These are phyloP conservation scores for Aschersonia sp. DNA, from an alignment of 2,329 filamentous ascomycete genomes.

Conservation along the genomic window DNA sequence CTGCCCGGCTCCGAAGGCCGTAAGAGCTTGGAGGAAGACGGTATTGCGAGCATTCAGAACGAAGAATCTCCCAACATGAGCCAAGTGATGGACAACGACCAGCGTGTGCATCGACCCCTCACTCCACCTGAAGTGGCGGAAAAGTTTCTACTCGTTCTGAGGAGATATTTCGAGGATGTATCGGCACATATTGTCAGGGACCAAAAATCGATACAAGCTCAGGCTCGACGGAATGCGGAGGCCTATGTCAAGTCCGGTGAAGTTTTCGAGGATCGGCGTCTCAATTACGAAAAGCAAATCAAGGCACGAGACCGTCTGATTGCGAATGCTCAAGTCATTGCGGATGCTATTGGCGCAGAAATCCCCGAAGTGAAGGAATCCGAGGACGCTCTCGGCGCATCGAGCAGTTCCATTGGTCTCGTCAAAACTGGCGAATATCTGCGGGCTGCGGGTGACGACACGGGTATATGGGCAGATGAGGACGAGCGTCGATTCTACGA, in stretches of 20 bases:
- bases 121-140: constrained; percentile 65
- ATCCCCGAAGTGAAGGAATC: constrained; percentile 90
- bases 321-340: constrained; percentile 78
- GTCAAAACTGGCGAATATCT: constrained; percentile 92
- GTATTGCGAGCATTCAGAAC: constrained; percentile 38
- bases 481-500: constrained; percentile 97
- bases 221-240: constrained; percentile 90
- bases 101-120: constrained; percentile 47
- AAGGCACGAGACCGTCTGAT: constrained; percentile 87
- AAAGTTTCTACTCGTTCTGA: constrained; percentile 73
- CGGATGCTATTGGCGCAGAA: constrained; percentile 74
- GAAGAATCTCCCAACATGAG: constrained; percentile 27
- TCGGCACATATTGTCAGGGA: constrained; percentile 80
- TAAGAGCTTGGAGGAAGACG: constrained; percentile 73
- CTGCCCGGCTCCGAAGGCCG: constrained; percentile 59
- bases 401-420: constrained; percentile 73
- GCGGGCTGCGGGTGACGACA: constrained; percentile 74
- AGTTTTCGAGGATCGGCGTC: constrained; percentile 92
- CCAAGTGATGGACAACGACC: constrained; percentile 28
- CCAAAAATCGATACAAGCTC: constrained; percentile 73
- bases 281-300: constrained; percentile 86
- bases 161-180: constrained; percentile 84
- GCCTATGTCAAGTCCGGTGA: constrained; percentile 98
- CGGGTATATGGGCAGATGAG: constrained; percentile 97
- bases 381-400: constrained; percentile 49